These are phyloP conservation scores for Fusarium torulosum DNA, from an alignment of 2,329 filamentous ascomycete genomes.

Conservation along the genomic window DNA sequence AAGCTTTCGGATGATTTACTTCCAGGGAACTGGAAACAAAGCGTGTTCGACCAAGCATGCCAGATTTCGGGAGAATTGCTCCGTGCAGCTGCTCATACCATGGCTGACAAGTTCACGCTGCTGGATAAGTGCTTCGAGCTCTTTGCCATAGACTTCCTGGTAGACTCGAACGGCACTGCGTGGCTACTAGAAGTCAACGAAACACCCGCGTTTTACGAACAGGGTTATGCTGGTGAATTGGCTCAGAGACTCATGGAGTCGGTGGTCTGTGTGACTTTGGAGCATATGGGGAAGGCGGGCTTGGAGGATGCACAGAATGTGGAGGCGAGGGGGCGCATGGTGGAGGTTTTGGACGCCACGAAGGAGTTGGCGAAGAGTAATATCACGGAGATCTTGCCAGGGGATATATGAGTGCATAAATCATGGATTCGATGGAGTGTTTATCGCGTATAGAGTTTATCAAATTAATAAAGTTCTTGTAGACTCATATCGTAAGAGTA, in stretches of 20 bases:
- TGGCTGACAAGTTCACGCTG: slow-evolving; percentile 56
- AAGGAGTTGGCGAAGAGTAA: slow-evolving; percentile 41
- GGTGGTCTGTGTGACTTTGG: slow-evolving; percentile 51
- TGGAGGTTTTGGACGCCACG: slow-evolving; percentile 41
- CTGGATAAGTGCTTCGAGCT: slow-evolving; percentile 56
- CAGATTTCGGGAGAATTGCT: slow-evolving; percentile 52
- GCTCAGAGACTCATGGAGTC: slow-evolving; percentile 54
- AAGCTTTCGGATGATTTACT: slow-evolving; percentile 47
- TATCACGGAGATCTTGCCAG: slow-evolving; percentile 42
- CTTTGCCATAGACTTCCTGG: slow-evolving; percentile 54
- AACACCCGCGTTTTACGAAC: slow-evolving; percentile 55
- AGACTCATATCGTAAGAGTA: too few relatives aligned
- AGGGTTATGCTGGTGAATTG: slow-evolving; percentile 52
- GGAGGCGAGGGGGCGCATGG: slow-evolving; percentile 15
- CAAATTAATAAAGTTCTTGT: neutral
- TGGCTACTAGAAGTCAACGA: slow-evolving; percentile 57
- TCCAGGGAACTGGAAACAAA: slow-evolving; percentile 50
- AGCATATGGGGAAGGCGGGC: slow-evolving; percentile 49
- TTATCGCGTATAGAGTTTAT: neutral
- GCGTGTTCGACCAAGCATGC: slow-evolving; percentile 54
- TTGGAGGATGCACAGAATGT: neutral
- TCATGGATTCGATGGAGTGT: neutral
- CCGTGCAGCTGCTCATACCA: slow-evolving; percentile 52
- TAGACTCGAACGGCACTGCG: slow-evolving; percentile 50
- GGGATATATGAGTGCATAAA: neutral